Percentiles rank a stretch among this genome's conserved stretches.
Conservation (phyloP, 441 rosid genomes). For the Mallotus repandus region DNA sequence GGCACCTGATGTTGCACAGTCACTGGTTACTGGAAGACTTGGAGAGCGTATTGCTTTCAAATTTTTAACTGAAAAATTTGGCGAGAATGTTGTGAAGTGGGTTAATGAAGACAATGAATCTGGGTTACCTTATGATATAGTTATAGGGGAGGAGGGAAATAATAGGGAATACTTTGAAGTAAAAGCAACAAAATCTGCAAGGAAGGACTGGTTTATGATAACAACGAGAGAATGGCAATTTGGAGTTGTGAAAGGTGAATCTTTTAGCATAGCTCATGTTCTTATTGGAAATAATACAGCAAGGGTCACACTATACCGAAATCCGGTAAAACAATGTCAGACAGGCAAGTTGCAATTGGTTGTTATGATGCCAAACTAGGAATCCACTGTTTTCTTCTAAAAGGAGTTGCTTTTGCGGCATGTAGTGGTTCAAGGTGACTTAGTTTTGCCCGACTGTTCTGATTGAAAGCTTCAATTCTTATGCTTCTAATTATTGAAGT, state of each 20-base stretch:
- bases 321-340: constrained; percentile 71
- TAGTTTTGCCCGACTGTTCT: neutral
- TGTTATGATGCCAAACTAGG: constrained; percentile 65
- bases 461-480: neutral
- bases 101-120: constrained; percentile 72
- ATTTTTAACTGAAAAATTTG: constrained; percentile 41
- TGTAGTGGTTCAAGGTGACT: neutral
- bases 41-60: constrained; percentile 85
- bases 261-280: constrained; percentile 70
- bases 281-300: constrained; percentile 59
- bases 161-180: constrained; percentile 70
- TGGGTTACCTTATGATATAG: constrained; percentile 80
- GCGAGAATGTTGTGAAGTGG: constrained; percentile 60
- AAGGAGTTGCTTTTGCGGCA: neutral
- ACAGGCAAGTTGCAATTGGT: constrained; percentile 66
- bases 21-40: constrained; percentile 58
- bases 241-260: constrained; percentile 66
- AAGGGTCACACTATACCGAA: constrained; percentile 49
- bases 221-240: constrained; percentile 85
- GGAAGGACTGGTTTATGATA: constrained; percentile 81
- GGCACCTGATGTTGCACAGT: constrained; percentile 44
- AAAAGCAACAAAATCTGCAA: constrained; percentile 68
- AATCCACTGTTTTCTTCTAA: neutral
- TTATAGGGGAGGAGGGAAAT: constrained; percentile 48
- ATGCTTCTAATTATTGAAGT: neutral